Base-by-base conservation (phyloP, 139 green algal genomes). In the Ettlia oleoabundans region DNA sequence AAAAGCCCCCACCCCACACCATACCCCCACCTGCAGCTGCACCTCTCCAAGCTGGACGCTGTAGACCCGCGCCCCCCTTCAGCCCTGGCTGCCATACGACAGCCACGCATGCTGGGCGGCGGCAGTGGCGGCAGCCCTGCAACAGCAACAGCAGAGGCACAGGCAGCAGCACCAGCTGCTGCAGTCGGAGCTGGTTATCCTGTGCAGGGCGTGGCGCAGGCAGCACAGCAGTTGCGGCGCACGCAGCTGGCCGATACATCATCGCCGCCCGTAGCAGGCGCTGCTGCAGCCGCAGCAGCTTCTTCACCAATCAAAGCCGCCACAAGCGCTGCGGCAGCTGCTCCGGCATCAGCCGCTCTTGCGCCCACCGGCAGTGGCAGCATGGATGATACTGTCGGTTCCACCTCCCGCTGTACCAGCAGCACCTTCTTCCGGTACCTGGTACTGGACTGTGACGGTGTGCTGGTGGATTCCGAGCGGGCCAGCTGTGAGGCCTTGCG, bases 371-470 rank as follows among this genome's bases (percentile, higher is more conserved):
- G n/a, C n/a, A n/a, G n/a, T n/a, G n/a, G n/a, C n/a, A n/a, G n/a
- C n/a, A n/a, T n/a, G n/a, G n/a, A n/a, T n/a, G 47, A 10, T n/a
- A n/a, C 55, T 65, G 18, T 22, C 30, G 55, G 13, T 58, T 10
- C 47, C 15, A 58, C 47, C 47, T 10, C 47, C 15, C 13, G 47
- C 10, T 10, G 58, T 32, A 32, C n/a, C 70, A 26, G 32, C 72
- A 19, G 72, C 52, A 4, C 5, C 35, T 58, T 6, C 40, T 93
- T 93, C 78, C 86, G 62, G 9, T 83, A 91, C 75, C 76, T 97
- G 1, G 79, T 97, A 7, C 83, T 97, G 33, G 93, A 97, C 65
- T 96, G 93, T 76, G 93, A 97, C 76, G 93, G 93, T 0, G 93
- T 96, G 64, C 69, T 96, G 71, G 93, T 96, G 73, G 91, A 97